Base-by-base conservation (phyloP, 805 yeast species). In the Candida piceae region DNA sequence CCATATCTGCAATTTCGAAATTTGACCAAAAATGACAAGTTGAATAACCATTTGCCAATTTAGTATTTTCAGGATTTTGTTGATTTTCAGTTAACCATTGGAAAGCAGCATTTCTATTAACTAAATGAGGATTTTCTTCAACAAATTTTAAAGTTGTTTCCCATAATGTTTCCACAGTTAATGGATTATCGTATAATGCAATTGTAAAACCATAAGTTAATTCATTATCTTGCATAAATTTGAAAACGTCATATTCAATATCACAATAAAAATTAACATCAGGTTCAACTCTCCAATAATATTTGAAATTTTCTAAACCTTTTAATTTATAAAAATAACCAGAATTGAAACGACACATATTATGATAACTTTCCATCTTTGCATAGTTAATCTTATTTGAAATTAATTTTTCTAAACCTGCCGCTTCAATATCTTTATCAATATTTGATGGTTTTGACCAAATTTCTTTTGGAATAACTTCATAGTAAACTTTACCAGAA, bases 241-340 rank as follows among this genome's bases (percentile, higher is more conserved):
- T 73, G 73, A 86, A 86, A 10, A 84, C 64, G 56, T 86, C 96
- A 59, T 82, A 82, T 50, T 78, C 78, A 40, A 88, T 67, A 57
- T 85, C 86, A 65, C 95, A 87, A 61, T 64, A 75, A 45, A 84
- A 70, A 56, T 75, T 72, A 49, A 80, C 76, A 48, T 75, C 81
- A 11, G 96, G 96, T 63, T 88, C 96, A 25, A 88, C 89, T 61
- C 95, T 78, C 96, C 96, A 88, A 69, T 85, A 86, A 74, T 82
- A 87, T 53, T 81, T 84, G 70, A 80, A 88, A 18, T 78, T 74
- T 41, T 68, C 63, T 60, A 87, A 53, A 34, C 78, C 62, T 35
- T 73, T 75, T 55, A 84, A 86, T 57, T 81, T 70, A 74, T 78
- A 86, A 66, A 86, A 83, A 58, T 81, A 82, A 1, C 95, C 95